Percentiles rank a stretch among this genome's conserved stretches.
Evolutionary conservation across 2,329 filamentous ascomycete genomes (phyloP).

Genomic region (Claviceps spartinae): DNA sequence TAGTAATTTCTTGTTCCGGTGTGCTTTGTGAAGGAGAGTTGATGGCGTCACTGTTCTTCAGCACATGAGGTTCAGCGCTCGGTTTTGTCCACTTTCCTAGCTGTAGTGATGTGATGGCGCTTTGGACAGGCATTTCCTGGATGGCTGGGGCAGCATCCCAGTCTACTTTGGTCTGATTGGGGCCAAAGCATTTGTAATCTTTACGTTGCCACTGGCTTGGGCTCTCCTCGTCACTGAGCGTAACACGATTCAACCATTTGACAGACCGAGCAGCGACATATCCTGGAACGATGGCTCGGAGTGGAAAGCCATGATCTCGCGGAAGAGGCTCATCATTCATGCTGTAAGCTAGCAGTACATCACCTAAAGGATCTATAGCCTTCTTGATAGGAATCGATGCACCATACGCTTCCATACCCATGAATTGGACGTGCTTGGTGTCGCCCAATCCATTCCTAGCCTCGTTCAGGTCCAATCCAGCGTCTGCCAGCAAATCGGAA

Average conservation of each 20-base stretch:
- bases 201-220: constrained; percentile 50
- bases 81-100: constrained; percentile 23
- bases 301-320: constrained; percentile 51
- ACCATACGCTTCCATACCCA: constrained; percentile 45
- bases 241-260: constrained; percentile 55
- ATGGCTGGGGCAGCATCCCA: constrained; percentile 51
- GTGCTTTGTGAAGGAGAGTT: neutral
- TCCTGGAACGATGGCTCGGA: constrained; percentile 49
- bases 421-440: constrained; percentile 41
- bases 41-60: neutral
- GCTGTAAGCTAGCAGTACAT: constrained; percentile 51
- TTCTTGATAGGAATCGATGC: constrained; percentile 47
- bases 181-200: constrained; percentile 57
- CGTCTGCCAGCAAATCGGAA: constrained; percentile 41
- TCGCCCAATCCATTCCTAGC: constrained; percentile 23
- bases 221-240: constrained; percentile 53
- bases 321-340: constrained; percentile 55
- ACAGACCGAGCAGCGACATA: constrained; percentile 54
- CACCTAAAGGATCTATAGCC: constrained; percentile 44
- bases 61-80: neutral
- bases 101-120: constrained; percentile 44
- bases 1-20: constrained; percentile 18
- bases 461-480: constrained; percentile 32
- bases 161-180: constrained; percentile 45
- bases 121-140: constrained; percentile 55